phyloP scores from a whole-genome alignment of 257 asterid genomes.

The Ilex asprella region DNA sequence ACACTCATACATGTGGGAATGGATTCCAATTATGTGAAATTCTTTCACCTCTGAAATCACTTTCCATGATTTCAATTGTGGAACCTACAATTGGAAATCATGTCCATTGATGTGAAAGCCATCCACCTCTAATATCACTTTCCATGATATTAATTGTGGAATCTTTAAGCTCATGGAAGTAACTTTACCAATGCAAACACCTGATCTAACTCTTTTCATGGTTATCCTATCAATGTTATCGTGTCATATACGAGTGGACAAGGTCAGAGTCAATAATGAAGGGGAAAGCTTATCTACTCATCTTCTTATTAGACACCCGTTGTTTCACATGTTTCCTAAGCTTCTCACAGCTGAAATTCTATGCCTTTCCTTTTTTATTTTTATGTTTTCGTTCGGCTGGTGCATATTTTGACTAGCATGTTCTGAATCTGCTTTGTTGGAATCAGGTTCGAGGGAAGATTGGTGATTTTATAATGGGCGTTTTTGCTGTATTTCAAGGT shows the following conservation, averaged over 20 bases:
- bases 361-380: no score
- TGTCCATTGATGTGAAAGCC: not conserved
- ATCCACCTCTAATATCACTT: not conserved
- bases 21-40: no score
- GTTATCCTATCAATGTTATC: not conserved
- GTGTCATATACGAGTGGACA: no score
- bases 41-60: not conserved
- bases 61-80: not conserved
- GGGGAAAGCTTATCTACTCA: no score
- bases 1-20: no score
- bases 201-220: not conserved
- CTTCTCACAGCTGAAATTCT: no score
- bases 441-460: slow-evolving; percentile 78
- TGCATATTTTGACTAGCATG: not conserved
- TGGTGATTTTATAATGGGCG: slow-evolving; percentile 60
- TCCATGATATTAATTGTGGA: not conserved
- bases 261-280: no score
- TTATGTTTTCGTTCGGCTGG: not conserved
- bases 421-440: slow-evolving; percentile 16
- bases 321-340: no score
- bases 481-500: slow-evolving; percentile 81
- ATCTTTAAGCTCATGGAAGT: not conserved
- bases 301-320: no score
- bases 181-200: no score
- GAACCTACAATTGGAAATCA: not conserved